Evolutionary conservation across 2,329 filamentous ascomycete genomes (phyloP), one percentile per base, ranked within the genome.

Genomic region (Cordyceps cateniannulata): DNA sequence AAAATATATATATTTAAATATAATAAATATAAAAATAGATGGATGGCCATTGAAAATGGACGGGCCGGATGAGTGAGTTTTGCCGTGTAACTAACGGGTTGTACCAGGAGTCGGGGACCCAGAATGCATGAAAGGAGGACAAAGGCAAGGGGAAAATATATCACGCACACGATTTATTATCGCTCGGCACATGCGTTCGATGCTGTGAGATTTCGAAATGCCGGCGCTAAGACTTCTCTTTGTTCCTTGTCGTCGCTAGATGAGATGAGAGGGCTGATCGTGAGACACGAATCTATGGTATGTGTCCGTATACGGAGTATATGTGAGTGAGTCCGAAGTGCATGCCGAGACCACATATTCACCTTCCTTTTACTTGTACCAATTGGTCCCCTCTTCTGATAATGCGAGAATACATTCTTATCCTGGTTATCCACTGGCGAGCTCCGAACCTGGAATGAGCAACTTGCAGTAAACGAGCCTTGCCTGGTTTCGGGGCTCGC

Each of bases 181-280:
- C 56, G 35, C 40, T 47, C 57, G 40, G 57, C 57, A 59, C 25
- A 45, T 59, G 38, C 47, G n/a, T 59, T 35, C 57, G 35, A 45
- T 35, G 47, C 22, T 5, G 29, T 52, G 47, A 45, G 48, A 59
- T 59, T 25, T 14, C 25, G 7, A 52, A 52, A 49, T 59, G 57
- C 57, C 57, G 57, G 48, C 48, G 48, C 48, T 59, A 59, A 44
- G 20, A 18, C 38, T 25, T 7, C n/a, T 47, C 45, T 45, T 32
- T 44, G 45, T 47, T 24, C 32, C 38, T 16, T 22, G 22, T n/a
- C n/a, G n/a, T n/a, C n/a, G n/a, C n/a, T n/a, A 25, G 54, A 57
- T 48, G 42, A 35, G 27, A 49, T n/a, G 20, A 35, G 18, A n/a
- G 18, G 42, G 53, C 38, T 24, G 54, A 38, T 57, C 27, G 22